These are phyloP conservation scores for Globisporangium echinulatum DNA, from an alignment of 352 stramenopile species.

Conservation along the genomic window DNA sequence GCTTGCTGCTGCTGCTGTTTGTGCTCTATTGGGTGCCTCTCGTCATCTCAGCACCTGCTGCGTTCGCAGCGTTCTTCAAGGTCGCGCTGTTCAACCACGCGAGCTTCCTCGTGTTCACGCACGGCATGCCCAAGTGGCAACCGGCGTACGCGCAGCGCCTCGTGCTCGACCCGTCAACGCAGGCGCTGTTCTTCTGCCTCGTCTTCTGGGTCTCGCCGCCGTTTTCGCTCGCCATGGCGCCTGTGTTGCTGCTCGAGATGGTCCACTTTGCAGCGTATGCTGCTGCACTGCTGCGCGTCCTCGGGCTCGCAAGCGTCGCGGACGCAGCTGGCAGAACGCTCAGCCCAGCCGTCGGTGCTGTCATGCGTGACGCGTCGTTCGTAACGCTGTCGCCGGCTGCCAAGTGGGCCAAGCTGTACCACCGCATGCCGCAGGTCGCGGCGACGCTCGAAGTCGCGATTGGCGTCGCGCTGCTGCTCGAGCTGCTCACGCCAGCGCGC, in stretches of 20 bases:
- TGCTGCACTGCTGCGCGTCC: conserved; percentile 45
- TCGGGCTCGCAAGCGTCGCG: conserved; percentile 41
- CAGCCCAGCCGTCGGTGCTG: conserved; percentile 40
- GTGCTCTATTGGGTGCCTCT: conserved; percentile 67
- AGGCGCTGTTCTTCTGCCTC: conserved; percentile 81
- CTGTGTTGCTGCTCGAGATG: conserved; percentile 73
- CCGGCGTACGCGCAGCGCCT: conserved; percentile 76
- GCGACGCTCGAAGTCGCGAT: conserved; percentile 82
- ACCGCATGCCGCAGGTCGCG: conserved; percentile 67
- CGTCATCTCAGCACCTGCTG: conserved; percentile 28
- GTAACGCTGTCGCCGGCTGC: conserved; percentile 36
- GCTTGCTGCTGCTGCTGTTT: conserved; percentile 61
- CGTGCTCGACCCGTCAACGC: conserved; percentile 71
- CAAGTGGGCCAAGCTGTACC: conserved; percentile 83
- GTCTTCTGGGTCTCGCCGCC: conserved; percentile 79
- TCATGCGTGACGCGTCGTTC: conserved; percentile 63
- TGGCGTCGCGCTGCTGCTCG: conserved; percentile 68
- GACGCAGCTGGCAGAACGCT: conserved; percentile 43
- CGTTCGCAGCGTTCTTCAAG: conserved; percentile 78
- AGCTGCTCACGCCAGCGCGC: conserved; percentile 75
- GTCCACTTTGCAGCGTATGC: conserved; percentile 72
- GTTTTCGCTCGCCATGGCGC: conserved; percentile 71
- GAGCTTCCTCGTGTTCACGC: conserved; percentile 77
- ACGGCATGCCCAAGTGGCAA: conserved; percentile 66
- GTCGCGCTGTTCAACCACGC: conserved; percentile 70